These are phyloP conservation scores for Bryum argenteum DNA, from an alignment of 225 moss, liverwort and hornwort genomes.

Conservation along the genomic window DNA sequence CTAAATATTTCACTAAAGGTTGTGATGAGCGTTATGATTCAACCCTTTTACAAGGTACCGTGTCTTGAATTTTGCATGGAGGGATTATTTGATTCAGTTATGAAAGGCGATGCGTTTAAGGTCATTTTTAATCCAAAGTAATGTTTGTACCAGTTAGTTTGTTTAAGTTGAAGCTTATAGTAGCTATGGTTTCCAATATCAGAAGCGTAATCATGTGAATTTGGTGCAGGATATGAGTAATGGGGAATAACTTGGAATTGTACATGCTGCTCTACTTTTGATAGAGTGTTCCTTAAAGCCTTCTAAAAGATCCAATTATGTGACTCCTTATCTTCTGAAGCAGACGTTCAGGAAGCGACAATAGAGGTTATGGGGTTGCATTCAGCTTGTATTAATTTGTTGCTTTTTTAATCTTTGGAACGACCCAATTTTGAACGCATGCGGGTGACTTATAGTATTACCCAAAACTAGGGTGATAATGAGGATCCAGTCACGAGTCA, in stretches of 20 bases:
- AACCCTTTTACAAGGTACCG: constrained; percentile 41
- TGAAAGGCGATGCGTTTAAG: constrained; percentile 19
- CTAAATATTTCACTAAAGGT: not conserved
- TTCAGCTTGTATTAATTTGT: constrained; percentile 55
- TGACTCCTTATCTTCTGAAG: constrained; percentile 50
- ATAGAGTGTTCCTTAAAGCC: constrained; percentile 43
- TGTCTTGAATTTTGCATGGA: constrained; percentile 50
- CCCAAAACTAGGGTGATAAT: too few relatives aligned
- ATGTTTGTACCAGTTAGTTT: not conserved
- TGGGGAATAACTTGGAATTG: constrained; percentile 24
- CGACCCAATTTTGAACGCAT: too few relatives aligned
- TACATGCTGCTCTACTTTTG: constrained; percentile 47
- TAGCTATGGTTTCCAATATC: too few relatives aligned
- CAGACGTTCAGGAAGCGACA: constrained; percentile 50
- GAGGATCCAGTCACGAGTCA: too few relatives aligned
- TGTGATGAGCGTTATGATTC: constrained; percentile 44
- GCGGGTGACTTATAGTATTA: too few relatives aligned
- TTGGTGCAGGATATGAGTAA: constrained; percentile 29
- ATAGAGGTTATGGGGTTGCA: constrained; percentile 55
- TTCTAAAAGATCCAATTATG: constrained; percentile 43
- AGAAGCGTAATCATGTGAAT: too few relatives aligned
- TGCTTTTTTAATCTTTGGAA: not conserved
- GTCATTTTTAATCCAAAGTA: not conserved
- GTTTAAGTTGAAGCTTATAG: not conserved
- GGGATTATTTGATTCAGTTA: constrained; percentile 34